Evolutionary conservation across 106 monocot genomes (phyloP).

Genomic region (Xerophyta viscosa): DNA sequence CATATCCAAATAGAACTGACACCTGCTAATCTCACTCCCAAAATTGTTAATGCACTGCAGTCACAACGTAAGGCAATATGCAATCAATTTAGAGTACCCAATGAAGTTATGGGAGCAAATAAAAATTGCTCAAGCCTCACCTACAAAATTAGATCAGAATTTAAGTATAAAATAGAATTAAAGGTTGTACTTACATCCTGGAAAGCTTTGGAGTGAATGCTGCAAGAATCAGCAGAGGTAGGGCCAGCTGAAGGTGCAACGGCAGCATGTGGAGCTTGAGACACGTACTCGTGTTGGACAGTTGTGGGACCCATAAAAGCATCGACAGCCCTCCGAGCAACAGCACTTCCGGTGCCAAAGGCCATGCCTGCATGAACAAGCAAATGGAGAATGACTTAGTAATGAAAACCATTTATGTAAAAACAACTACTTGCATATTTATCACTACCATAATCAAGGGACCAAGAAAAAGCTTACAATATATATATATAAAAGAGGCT

Average conservation of each 20-base stretch:
- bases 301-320: constrained; percentile 80
- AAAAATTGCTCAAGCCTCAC: too few relatives aligned
- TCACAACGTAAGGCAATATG: background rate
- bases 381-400: too few relatives aligned
- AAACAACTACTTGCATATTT: too few relatives aligned
- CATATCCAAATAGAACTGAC: constrained; percentile 96
- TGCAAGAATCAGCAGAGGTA: constrained; percentile 54
- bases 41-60: constrained; percentile 75
- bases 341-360: constrained; percentile 81
- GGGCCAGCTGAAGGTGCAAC: constrained; percentile 23
- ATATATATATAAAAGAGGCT: too few relatives aligned
- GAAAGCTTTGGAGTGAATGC: constrained; percentile 69
- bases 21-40: constrained; percentile 79
- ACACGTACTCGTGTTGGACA: constrained; percentile 63
- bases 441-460: too few relatives aligned
- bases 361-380: constrained; percentile 57
- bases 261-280: constrained; percentile 32
- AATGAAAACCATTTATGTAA: too few relatives aligned
- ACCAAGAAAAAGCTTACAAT: too few relatives aligned
- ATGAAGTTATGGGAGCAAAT: too few relatives aligned
- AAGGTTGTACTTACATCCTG: constrained; percentile 96
- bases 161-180: too few relatives aligned
- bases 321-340: constrained; percentile 92
- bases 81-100: too few relatives aligned
- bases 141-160: too few relatives aligned